Base-by-base conservation (phyloP, 2,329 filamentous ascomycete species). In the Cladophialophora bantiana region DNA sequence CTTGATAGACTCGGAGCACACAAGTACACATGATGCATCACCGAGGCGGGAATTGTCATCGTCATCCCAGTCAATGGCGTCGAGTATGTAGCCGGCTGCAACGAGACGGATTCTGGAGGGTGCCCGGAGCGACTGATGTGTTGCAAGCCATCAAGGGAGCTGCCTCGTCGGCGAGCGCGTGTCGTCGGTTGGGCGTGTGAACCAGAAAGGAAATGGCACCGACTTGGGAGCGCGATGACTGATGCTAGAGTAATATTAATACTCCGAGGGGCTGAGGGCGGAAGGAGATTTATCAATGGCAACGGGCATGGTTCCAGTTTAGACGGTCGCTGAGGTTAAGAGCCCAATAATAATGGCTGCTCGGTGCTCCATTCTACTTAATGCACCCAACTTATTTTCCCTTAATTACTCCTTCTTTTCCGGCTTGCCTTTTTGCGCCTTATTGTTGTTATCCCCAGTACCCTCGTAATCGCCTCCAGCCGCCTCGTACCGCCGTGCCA, bases 371-470 rank as follows among this genome's bases (percentile, higher is more conserved):
- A 26, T 26, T 2, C 26, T 26, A 26, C 26, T 26, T 26, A 26
- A 2, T 26, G 3, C 26, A 2, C 26, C 3, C 26, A 26, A 26
- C 2, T 2, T 26, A 26, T 26, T 26, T 45, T 13, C 45, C 45
- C 18, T 26, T 7, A 26, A 26, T 55, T 48, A 52, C 38, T 56
- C 26, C 64, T 73, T 73, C 65, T 69, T 71, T 64, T 73, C 68
- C 13, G 70, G 70, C n/a, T 45, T 64, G 7, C 71, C 71, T 48
- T 69, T 69, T 63, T 73, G 59, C 53, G 64, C 59, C 66, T 71
- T 72, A 54, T 73, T 73, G 60, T 70, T 70, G 48, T 72, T 68
- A 42, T 70, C 65, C 13, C 67, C 70, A 2, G 59, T 68, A 42
- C 72, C 71, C 48, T 66, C 65, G 42, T 72, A 73, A 34, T 70